Evolutionary conservation across 2,329 filamentous ascomycete genomes (phyloP).

Genomic region (Neonectria ditissima): DNA sequence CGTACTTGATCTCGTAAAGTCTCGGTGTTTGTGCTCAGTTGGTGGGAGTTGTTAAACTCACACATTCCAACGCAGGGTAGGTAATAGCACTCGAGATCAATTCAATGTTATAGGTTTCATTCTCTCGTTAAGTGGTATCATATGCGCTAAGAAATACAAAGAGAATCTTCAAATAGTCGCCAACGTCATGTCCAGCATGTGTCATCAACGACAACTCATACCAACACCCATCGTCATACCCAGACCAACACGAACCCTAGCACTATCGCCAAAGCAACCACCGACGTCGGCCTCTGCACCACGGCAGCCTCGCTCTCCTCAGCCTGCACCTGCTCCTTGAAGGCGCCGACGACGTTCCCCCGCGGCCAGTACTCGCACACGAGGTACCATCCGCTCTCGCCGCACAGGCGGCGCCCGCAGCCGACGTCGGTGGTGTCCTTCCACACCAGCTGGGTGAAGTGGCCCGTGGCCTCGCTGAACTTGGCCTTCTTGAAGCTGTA

Average conservation of each 20-base stretch:
- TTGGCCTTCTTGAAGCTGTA: constrained; percentile 70
- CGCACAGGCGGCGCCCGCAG: constrained; percentile 61
- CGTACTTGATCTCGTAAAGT: no score
- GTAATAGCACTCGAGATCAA: no score
- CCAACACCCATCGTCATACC: constrained; percentile 15
- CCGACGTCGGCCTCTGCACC: constrained; percentile 21
- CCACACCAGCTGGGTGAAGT: constrained; percentile 83
- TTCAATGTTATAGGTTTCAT: constrained; percentile 14
- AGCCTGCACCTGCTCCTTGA: constrained; percentile 53
- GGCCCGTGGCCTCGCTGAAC: constrained; percentile 71
- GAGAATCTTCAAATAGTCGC: constrained; percentile 3
- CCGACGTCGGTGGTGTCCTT: constrained; percentile 70
- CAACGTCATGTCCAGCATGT: constrained; percentile 32
- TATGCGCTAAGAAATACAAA: constrained; percentile 15
- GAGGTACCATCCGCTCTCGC: constrained; percentile 69
- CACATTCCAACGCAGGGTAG: no score
- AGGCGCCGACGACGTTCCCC: constrained; percentile 71
- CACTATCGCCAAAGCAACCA: constrained; percentile 31
- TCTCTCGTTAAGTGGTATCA: constrained; percentile 10
- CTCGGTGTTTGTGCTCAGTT: not conserved
- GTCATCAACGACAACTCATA: constrained; percentile 2
- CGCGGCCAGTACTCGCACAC: constrained; percentile 78
- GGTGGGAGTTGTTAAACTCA: no score
- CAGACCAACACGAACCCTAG: constrained; percentile 33
- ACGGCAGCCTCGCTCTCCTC: constrained; percentile 30